Conservation (phyloP, 495 filamentous ascomycete genomes). For the Penicillium angulare region DNA sequence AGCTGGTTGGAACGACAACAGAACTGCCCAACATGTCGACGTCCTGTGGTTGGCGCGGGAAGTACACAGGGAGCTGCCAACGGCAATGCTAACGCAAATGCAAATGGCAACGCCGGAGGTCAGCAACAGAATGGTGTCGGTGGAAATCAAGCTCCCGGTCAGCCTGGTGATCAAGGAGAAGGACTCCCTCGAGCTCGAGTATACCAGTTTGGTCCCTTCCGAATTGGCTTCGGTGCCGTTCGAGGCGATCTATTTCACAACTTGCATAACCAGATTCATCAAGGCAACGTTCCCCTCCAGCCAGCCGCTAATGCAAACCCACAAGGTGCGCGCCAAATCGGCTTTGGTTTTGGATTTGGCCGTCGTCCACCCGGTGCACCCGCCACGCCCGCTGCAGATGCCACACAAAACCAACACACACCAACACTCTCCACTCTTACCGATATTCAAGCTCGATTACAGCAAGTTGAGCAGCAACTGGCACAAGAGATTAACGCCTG, state of each 20-base stretch:
- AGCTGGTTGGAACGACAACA: conserved; percentile 99
- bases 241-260: conserved; percentile 53
- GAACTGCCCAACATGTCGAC: conserved; percentile 91
- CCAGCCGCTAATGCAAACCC: conserved; percentile 30
- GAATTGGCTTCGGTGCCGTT: conserved; percentile 57
- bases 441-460: conserved; percentile 54
- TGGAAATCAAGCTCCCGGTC: conserved; percentile 29
- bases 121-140: conserved; percentile 26
- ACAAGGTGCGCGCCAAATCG: conserved; percentile 38
- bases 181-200: conserved; percentile 44
- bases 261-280: conserved; percentile 49
- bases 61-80: conserved; percentile 21
- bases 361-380: conserved; percentile 28
- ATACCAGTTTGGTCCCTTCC: conserved; percentile 57
- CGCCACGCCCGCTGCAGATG: neutral
- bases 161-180: conserved; percentile 27
- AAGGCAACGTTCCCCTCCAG: conserved; percentile 36
- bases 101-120: conserved; percentile 22
- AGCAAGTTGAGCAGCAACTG: conserved; percentile 64
- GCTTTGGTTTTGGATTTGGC: conserved; percentile 46
- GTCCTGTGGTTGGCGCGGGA: conserved; percentile 59
- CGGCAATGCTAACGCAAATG: conserved; percentile 19
- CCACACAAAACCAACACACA: conserved; percentile 7
- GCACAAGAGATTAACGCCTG: conserved; percentile 60
- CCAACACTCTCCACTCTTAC: conserved; percentile 11